Percentiles rank a stretch among this genome's conserved stretches.
Conservation (phyloP, 1,139 yeast genomes). For the Yamadazyma mexicana region DNA sequence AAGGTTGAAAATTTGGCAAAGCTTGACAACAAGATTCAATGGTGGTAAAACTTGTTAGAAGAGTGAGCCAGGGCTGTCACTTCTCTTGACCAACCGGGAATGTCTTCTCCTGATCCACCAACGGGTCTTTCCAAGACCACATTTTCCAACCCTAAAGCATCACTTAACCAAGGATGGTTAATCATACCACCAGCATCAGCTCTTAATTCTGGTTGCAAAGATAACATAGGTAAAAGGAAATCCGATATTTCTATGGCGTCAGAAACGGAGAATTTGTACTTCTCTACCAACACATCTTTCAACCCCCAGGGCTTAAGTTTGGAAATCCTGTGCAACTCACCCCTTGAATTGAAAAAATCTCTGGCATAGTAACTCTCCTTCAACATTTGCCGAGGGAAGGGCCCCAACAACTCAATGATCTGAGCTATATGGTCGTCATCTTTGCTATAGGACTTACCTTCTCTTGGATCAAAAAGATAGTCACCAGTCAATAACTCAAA, state of each 20-base stretch:
- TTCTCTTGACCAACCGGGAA: slow-evolving; percentile 69
- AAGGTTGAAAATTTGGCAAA: not conserved
- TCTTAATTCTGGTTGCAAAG: slow-evolving; percentile 64
- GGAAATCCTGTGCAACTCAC: slow-evolving; percentile 58
- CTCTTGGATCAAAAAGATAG: slow-evolving; percentile 48
- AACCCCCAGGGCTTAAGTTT: slow-evolving; percentile 52
- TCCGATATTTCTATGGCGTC: slow-evolving; percentile 59
- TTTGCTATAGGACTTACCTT: slow-evolving; percentile 46
- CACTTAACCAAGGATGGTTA: slow-evolving; percentile 75
- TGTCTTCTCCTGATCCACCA: slow-evolving; percentile 69
- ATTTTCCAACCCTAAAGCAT: slow-evolving; percentile 60
- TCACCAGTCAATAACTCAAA: slow-evolving; percentile 52
- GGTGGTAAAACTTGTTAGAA: slow-evolving; percentile 11
- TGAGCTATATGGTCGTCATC: slow-evolving; percentile 55
- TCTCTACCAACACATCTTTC: slow-evolving; percentile 46
- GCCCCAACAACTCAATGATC: slow-evolving; percentile 46
- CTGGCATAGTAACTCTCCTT: slow-evolving; percentile 44
- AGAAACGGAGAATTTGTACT: slow-evolving; percentile 61
- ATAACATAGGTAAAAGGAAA: slow-evolving; percentile 72
- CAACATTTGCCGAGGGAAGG: slow-evolving; percentile 43
- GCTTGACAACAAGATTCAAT: slow-evolving; percentile 2
- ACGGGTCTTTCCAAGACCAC: slow-evolving; percentile 56
- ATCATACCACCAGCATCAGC: slow-evolving; percentile 84
- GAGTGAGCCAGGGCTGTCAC: slow-evolving; percentile 16
- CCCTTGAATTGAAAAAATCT: slow-evolving; percentile 49